Conservation (phyloP, 768 basidiomycete species). For the Auricularia sp. region DNA sequence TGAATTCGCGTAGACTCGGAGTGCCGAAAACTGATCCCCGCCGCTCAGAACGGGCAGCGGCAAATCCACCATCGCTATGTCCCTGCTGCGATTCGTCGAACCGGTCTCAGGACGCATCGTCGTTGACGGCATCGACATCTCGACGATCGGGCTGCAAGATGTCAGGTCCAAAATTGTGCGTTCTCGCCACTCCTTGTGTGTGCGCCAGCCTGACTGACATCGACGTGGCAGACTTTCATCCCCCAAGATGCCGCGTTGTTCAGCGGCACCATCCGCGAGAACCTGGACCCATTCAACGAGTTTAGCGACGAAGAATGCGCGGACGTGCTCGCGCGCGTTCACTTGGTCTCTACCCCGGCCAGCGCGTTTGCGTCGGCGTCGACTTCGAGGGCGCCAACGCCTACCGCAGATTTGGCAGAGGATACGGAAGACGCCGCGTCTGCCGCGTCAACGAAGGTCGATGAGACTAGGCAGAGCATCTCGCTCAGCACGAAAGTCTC, state of each 20-base stretch:
- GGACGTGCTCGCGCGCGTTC: constrained; percentile 74
- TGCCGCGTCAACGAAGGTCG: constrained; percentile 22
- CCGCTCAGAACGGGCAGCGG: constrained; percentile 10
- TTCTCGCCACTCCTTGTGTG: background rate
- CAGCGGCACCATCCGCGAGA: constrained; percentile 9
- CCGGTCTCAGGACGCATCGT: constrained; percentile 25
- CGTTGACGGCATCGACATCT: constrained; percentile 33
- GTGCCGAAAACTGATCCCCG: background rate
- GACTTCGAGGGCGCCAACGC: constrained; percentile 42
- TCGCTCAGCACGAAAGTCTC: constrained; percentile 72
- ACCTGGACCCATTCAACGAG: constrained; percentile 36
- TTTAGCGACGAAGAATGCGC: constrained; percentile 70
- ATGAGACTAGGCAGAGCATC: constrained; percentile 46
- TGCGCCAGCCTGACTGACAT: background rate
- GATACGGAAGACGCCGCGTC: constrained; percentile 25
- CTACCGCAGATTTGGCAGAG: constrained; percentile 31
- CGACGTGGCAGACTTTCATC: constrained; percentile 21
- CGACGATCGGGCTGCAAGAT: constrained; percentile 28
- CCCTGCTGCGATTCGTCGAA: constrained; percentile 29
- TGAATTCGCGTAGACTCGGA: background rate
- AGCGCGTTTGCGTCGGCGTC: constrained; percentile 35
- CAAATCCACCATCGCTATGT: constrained; percentile 24
- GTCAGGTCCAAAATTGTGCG: constrained; percentile 11
- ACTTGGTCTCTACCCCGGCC: constrained; percentile 44
- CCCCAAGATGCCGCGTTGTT: constrained; percentile 23